Percentiles rank a stretch among this genome's conserved stretches.
Conservation (phyloP, 257 asterid genomes). For the Striga asiatica region DNA sequence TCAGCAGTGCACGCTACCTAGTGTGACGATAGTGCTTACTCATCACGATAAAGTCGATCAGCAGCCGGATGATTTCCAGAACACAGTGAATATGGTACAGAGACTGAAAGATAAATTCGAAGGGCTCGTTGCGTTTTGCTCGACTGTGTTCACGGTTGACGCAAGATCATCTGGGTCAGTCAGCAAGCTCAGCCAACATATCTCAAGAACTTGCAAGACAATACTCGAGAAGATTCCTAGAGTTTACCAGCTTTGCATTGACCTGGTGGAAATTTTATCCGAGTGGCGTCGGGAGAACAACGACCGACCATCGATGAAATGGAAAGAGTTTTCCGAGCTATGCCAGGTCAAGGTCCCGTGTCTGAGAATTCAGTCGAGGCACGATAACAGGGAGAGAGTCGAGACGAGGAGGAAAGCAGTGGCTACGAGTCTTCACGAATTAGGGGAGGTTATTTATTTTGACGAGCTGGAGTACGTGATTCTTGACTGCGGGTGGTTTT, state of each 20-base stretch:
- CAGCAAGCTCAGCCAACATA: slow-evolving; percentile 54
- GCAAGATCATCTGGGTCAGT: slow-evolving; percentile 85
- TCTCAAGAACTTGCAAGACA: slow-evolving; percentile 43
- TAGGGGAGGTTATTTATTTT: slow-evolving; percentile 71
- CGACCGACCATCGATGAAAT: slow-evolving; percentile 58
- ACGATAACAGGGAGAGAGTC: slow-evolving; percentile 47
- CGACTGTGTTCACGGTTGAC: slow-evolving; percentile 77
- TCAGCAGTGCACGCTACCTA: slow-evolving; percentile 70
- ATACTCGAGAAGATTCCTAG: slow-evolving; percentile 63
- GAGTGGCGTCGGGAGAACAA: slow-evolving; percentile 59
- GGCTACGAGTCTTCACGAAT: slow-evolving; percentile 63
- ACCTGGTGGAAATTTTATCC: slow-evolving; percentile 36
- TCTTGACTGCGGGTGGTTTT: slow-evolving; percentile 78
- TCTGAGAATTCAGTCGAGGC: slow-evolving; percentile 56
- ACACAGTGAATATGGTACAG: slow-evolving; percentile 31
- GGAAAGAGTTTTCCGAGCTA: slow-evolving; percentile 69
- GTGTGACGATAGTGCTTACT: slow-evolving; percentile 67
- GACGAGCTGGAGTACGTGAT: slow-evolving; percentile 47
- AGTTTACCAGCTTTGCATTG: slow-evolving; percentile 66
- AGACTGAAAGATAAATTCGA: slow-evolving; percentile 52
- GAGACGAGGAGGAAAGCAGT: slow-evolving; percentile 56
- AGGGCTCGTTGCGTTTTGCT: slow-evolving; percentile 57
- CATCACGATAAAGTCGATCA: slow-evolving; percentile 59
- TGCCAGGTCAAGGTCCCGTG: slow-evolving; percentile 71
- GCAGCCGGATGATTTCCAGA: slow-evolving; percentile 35